Conservation (phyloP, 306 rosid species). For the Ammopiptanthus mongolicus region DNA sequence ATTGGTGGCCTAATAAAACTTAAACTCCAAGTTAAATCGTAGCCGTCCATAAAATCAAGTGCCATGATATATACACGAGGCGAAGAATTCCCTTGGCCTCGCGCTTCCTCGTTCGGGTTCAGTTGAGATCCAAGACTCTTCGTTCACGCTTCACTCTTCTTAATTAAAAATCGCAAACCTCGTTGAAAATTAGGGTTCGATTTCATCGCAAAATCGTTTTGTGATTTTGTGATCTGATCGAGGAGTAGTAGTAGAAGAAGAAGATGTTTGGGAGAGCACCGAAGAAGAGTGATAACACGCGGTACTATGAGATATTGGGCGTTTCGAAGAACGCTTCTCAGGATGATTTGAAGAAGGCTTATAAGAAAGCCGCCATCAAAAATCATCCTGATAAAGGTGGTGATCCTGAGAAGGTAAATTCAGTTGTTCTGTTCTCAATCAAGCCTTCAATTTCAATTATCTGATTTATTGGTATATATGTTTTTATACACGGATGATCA, state of each 20-base stretch:
- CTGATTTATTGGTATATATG: background rate
- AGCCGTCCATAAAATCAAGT: conserved; percentile 13
- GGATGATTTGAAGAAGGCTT: conserved; percentile 89
- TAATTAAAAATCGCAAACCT: background rate
- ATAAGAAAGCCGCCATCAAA: conserved; percentile 81
- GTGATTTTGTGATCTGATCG: background rate
- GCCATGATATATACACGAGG: background rate
- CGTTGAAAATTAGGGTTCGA: background rate
- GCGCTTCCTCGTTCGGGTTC: background rate
- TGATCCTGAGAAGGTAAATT: conserved; percentile 76
- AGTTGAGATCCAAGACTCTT: background rate
- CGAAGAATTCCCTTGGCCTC: fast-evolving
- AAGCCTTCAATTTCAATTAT: background rate
- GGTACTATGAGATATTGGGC: conserved; percentile 71
- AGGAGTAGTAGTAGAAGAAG: background rate
- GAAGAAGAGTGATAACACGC: conserved; percentile 62
- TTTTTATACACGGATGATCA: background rate
- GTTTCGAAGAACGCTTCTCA: conserved; percentile 68
- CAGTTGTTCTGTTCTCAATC: background rate
- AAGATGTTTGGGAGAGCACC: conserved; percentile 75
- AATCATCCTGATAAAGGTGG: conserved; percentile 95
- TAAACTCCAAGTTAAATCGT: background rate
- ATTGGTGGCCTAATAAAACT: background rate
- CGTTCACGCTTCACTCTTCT: too few relatives aligned
- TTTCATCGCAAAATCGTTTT: background rate